Conservation (phyloP, 2,329 filamentous ascomycete genomes). For the Rhexocercosporidium sp. region DNA sequence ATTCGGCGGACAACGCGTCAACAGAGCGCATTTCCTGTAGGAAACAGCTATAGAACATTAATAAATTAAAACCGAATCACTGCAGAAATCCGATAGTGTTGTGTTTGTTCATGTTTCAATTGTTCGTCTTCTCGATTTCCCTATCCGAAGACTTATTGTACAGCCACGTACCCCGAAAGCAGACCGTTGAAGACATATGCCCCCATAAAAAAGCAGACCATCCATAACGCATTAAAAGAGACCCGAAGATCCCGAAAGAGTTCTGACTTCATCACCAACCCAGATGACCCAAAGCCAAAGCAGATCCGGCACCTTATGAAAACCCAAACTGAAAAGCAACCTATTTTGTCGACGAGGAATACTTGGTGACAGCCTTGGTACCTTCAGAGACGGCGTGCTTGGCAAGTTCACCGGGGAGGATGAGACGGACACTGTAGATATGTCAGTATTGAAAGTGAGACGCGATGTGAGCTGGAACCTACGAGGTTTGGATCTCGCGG, state of each 20-base stretch:
- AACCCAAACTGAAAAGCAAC: conserved; percentile 58
- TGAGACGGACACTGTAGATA: conserved; percentile 76
- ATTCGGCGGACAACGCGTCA: neutral
- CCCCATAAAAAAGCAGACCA: conserved; percentile 67
- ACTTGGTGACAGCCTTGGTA: conserved; percentile 99
- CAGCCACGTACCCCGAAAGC: conserved; percentile 73
- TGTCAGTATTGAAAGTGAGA: neutral
- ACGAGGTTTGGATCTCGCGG: conserved; percentile 98
- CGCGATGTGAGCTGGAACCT: conserved; percentile 43
- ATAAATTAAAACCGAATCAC: neutral
- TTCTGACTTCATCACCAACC: conserved; percentile 38
- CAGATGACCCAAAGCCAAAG: conserved; percentile 50
- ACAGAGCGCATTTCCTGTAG: neutral
- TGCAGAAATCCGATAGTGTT: neutral
- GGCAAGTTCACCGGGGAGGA: conserved; percentile 96
- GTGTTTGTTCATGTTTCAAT: conserved; percentile 38
- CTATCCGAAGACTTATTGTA: conserved; percentile 62
- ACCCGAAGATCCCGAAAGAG: conserved; percentile 39
- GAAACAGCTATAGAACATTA: neutral
- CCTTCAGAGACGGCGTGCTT: conserved; percentile 99
- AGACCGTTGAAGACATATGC: conserved; percentile 71
- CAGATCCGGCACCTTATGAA: conserved; percentile 60
- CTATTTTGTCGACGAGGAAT: conserved; percentile 99
- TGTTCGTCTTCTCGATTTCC: conserved; percentile 42
- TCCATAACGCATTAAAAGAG: conserved; percentile 75